Evolutionary conservation across 306 rosid species (phyloP).

Genomic region (Castanopsis chinensis): DNA sequence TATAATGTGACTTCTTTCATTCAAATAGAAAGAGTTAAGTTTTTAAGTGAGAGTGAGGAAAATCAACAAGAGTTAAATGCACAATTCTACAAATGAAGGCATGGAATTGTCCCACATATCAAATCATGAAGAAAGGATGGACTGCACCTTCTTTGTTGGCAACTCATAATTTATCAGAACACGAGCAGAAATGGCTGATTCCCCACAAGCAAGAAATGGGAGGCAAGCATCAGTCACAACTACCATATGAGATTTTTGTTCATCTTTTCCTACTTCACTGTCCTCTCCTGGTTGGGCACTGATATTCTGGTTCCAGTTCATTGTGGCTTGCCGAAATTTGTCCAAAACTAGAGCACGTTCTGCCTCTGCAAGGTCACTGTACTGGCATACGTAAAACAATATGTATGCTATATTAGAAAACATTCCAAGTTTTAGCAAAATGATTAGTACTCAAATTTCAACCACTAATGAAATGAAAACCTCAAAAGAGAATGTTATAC

Average conservation of each 20-base stretch:
- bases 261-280: conserved; percentile 45
- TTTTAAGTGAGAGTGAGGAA: not conserved
- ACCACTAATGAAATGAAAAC: not conserved
- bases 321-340: conserved; percentile 51
- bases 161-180: conserved; percentile 82
- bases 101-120: not conserved
- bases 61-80: not conserved
- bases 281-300: conserved; percentile 44
- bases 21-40: not conserved
- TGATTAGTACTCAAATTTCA: not conserved
- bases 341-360: conserved; percentile 65
- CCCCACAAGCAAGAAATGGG: conserved; percentile 79
- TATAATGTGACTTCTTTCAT: not conserved
- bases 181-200: conserved; percentile 58
- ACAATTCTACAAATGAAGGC: not conserved
- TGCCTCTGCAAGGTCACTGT: conserved; percentile 87
- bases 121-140: not conserved
- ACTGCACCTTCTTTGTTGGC: conserved; percentile 70
- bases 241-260: conserved; percentile 66
- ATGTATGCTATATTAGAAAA: conserved; percentile 10
- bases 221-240: conserved; percentile 90
- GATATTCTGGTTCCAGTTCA: conserved; percentile 52
- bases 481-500: not conserved
- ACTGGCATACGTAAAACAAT: conserved; percentile 42
- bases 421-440: not conserved